A percentile compares a stretch with the other conserved stretches of the same genome.
These are phyloP conservation scores for Pichia sp. DNA, from an alignment of 1,139 yeast species.

Conservation along the genomic window DNA sequence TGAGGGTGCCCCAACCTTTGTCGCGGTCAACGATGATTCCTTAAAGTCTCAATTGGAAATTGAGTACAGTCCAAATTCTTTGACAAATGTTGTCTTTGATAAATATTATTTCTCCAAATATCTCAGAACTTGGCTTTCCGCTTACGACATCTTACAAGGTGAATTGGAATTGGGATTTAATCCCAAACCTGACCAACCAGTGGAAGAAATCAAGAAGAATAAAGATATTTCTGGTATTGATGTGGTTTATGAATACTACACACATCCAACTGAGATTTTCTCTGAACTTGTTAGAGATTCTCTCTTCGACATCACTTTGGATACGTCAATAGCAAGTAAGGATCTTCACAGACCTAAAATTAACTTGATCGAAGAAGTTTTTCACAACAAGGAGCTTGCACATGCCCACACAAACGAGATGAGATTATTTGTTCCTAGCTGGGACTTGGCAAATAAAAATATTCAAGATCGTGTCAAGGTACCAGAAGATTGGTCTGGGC, in stretches of 20 bases:
- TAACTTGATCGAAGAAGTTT: constrained; percentile 6
- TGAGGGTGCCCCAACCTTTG: constrained; percentile 42
- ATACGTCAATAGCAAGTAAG: neutral
- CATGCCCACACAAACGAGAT: constrained; percentile 8
- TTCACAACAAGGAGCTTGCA: neutral
- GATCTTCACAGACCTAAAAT: neutral
- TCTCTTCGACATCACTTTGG: constrained; percentile 5
- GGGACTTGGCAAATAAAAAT: constrained; percentile 3
- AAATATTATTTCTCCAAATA: constrained; percentile 20
- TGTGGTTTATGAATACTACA: neutral
- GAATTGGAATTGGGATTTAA: constrained; percentile 1
- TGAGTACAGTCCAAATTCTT: constrained; percentile 24
- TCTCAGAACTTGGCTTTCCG: constrained; percentile 21
- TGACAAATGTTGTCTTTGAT: constrained; percentile 26
- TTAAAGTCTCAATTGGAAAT: constrained; percentile 29
- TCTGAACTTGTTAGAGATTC: constrained; percentile 4
- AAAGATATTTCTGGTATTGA: neutral
- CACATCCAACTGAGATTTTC: constrained; percentile 3
- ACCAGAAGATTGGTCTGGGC: constrained; percentile 1
- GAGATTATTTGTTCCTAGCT: constrained; percentile 1
- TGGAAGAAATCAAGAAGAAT: neutral
- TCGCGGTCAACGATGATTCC: constrained; percentile 31
- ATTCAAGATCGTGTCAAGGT: neutral
- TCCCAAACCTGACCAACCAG: neutral
- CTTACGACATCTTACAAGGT: constrained; percentile 5